Conservation (phyloP, 306 rosid genomes). For the Vicia villosa region DNA sequence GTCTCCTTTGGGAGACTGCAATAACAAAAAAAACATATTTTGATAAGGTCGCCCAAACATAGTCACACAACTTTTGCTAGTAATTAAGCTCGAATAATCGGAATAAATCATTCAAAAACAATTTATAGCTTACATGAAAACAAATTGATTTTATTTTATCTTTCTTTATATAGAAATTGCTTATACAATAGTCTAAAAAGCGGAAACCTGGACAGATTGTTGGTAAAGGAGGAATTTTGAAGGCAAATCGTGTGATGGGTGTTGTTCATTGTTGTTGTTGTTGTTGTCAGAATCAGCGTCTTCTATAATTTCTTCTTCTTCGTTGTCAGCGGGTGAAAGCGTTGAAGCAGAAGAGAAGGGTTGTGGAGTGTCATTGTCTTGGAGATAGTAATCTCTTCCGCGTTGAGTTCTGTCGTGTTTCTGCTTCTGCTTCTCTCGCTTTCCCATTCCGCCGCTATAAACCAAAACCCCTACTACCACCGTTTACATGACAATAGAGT, state of each 20-base stretch:
- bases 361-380: slow-evolving; percentile 50
- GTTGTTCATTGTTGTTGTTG: slow-evolving; percentile 18
- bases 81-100: too few species aligned
- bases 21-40: slow-evolving; percentile 18
- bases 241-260: slow-evolving; percentile 59
- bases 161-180: not conserved
- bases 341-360: slow-evolving; percentile 41
- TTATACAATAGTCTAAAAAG: not conserved
- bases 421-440: slow-evolving; percentile 51
- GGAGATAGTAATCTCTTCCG: slow-evolving; percentile 47
- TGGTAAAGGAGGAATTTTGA: slow-evolving; percentile 85
- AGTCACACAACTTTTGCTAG: too few species aligned
- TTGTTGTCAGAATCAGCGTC: slow-evolving; percentile 31
- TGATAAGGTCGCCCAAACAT: too few species aligned
- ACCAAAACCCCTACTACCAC: not conserved
- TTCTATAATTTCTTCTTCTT: slow-evolving; percentile 19
- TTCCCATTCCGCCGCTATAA: slow-evolving; percentile 49
- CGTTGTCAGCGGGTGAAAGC: slow-evolving; percentile 33
- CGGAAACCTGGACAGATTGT: slow-evolving; percentile 83
- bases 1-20: slow-evolving; percentile 94
- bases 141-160: not conserved
- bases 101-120: too few species aligned
- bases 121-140: not conserved
- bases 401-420: slow-evolving; percentile 48
- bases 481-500: not conserved